Evolutionary conservation across 139 green algal species (phyloP), one percentile per base, ranked within the genome.

Genomic region (Coelastrella sp.): DNA sequence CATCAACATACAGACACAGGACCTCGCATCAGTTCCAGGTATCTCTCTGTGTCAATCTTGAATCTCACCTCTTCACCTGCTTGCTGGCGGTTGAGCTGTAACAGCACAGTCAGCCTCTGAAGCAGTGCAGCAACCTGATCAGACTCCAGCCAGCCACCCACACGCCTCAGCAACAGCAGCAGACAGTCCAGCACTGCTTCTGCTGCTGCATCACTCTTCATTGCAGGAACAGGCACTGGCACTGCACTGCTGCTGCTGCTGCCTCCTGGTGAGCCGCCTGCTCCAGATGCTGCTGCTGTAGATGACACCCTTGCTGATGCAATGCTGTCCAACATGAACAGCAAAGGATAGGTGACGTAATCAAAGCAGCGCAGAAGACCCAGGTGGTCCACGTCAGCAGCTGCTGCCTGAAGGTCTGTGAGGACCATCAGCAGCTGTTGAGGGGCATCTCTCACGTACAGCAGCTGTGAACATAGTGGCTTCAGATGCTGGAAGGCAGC

Each of bases 291-390:
- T 79, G 41, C 41, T 69, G 50, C 51, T 59, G 78, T 35, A 68
- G 80, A 74, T 45, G 45, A 15, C 37, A 30, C n/a, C 34, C 74
- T 27, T 2, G 40, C 63, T 9, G 72, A 66, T 0, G 79, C 72
- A 0, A 90, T 72, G 2, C 88, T 90, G 23, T 97, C 94, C 6
- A 95, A 27, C 23, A 92, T 85, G 6, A 96, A 71, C 37, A 91
- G 79, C 45, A 97, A 87, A 0, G 94, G 94, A 79, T 95, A 96
- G 3, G 92, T 83, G 3, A 93, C 68, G 35, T 97, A 97, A 59
- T 96, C 94, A 84, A 88, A 82, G 74, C 93, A 96, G 15, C 37
- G 85, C 19, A 27, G 32, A 40, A 96, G 48, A 2, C 91, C 92
- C 0, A 19, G 64, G 4, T 51, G 9, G 0, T 91, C 21, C 7